Evolutionary conservation across 2,329 filamentous ascomycete species (phyloP).

Genomic region (Botrytis paeoniae): DNA sequence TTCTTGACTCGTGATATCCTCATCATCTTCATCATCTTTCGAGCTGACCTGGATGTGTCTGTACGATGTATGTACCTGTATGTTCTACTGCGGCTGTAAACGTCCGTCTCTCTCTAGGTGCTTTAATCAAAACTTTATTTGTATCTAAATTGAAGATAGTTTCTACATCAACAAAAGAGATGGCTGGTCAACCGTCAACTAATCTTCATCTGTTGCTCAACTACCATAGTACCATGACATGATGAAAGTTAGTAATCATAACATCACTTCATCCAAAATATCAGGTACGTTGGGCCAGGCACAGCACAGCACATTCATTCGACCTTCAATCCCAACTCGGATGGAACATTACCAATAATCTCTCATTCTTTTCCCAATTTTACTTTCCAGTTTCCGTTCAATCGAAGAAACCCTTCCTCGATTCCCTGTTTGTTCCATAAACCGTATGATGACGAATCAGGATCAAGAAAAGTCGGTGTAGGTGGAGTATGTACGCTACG

Average conservation of each 20-base stretch:
- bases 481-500: not conserved
- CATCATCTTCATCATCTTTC: too few relatives aligned
- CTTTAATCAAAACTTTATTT: not conserved
- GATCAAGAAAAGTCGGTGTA: constrained; percentile 1
- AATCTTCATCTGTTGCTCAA: too few relatives aligned
- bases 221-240: not conserved
- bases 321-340: not conserved
- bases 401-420: not conserved
- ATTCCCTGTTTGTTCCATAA: not conserved
- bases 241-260: not conserved
- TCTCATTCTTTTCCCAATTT: not conserved
- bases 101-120: not conserved
- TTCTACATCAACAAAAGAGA: not conserved
- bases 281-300: constrained; percentile 2
- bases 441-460: constrained; percentile 13
- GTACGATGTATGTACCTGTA: not conserved
- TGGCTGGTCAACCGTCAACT: not conserved
- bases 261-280: not conserved
- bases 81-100: not conserved
- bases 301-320: not conserved
- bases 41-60: not conserved
- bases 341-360: constrained; percentile 1
- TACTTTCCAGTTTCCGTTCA: not conserved
- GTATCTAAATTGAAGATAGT: not conserved
- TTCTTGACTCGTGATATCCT: not conserved